These are phyloP conservation scores for Metschnikowia noctiluminum DNA, from an alignment of 805 yeast species.

Conservation along the genomic window DNA sequence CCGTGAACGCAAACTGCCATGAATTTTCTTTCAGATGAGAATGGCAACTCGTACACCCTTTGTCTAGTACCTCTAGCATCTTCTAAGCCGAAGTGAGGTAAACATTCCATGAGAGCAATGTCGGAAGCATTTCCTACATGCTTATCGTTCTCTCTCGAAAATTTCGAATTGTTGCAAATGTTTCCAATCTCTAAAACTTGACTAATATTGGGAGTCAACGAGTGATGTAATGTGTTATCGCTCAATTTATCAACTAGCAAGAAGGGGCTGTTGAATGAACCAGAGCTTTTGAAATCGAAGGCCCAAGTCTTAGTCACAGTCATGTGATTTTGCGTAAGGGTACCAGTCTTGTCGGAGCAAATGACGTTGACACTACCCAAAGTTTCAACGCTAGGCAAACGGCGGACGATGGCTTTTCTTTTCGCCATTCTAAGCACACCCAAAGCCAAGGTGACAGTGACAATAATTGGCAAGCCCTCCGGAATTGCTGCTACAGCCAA, in stretches of 20 bases:
- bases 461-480: conserved; percentile 97
- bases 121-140: conserved; percentile 93
- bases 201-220: conserved; percentile 52
- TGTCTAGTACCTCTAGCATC: conserved; percentile 63
- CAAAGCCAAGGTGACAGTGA: conserved; percentile 92
- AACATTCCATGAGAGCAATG: conserved; percentile 78
- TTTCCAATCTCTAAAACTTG: conserved; percentile 62
- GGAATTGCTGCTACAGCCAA: conserved; percentile 99
- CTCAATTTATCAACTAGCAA: conserved; percentile 47
- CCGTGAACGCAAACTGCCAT: conserved; percentile 77
- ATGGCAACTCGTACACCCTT: conserved; percentile 74
- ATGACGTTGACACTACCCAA: conserved; percentile 92
- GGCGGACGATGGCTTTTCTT: conserved; percentile 87
- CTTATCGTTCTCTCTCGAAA: conserved; percentile 62
- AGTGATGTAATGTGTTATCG: conserved; percentile 38
- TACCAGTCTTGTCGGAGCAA: conserved; percentile 89
- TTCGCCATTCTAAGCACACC: conserved; percentile 97
- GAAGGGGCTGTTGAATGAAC: conserved; percentile 36
- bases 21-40: conserved; percentile 78
- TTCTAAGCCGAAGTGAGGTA: conserved; percentile 64
- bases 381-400: conserved; percentile 93
- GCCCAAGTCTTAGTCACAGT: conserved; percentile 84
- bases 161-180: conserved; percentile 72
- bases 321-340: conserved; percentile 88
- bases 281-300: conserved; percentile 48